Conservation (phyloP, 2,329 filamentous ascomycete genomes). For the Magnaporthales sp. region DNA sequence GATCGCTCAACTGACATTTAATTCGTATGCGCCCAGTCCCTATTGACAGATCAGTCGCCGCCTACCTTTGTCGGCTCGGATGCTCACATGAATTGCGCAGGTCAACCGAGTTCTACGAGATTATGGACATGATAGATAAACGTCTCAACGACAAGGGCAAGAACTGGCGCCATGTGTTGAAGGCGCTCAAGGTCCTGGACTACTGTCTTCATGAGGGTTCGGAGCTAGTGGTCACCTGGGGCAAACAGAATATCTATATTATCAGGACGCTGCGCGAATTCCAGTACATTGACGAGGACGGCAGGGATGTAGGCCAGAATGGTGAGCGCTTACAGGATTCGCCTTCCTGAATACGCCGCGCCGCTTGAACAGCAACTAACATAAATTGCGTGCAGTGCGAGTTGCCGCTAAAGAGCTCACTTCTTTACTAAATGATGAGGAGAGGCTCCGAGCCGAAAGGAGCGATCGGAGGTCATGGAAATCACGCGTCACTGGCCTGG, state of each 20-base stretch:
- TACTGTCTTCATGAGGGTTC: constrained; percentile 97
- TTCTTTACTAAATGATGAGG: constrained; percentile 84
- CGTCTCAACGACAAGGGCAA: constrained; percentile 98
- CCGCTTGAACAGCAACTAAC: constrained; percentile 7
- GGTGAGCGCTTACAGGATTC: constrained; percentile 46
- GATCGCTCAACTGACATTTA: constrained; percentile 95
- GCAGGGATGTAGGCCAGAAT: constrained; percentile 90
- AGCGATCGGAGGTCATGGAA: constrained; percentile 94
- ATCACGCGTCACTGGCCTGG: constrained; percentile 85
- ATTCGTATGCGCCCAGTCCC: constrained; percentile 59
- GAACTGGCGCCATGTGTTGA: constrained; percentile 97
- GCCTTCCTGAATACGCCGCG: background rate
- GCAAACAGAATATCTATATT: constrained; percentile 95
- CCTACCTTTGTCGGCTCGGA: background rate
- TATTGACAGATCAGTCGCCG: background rate
- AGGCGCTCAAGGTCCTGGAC: constrained; percentile 94
- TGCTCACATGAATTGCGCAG: constrained; percentile 32
- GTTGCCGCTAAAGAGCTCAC: constrained; percentile 95
- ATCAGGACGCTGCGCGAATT: constrained; percentile 98
- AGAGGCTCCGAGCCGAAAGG: constrained; percentile 80
- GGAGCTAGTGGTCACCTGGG: constrained; percentile 94
- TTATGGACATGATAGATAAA: constrained; percentile 99
- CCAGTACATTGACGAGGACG: constrained; percentile 92
- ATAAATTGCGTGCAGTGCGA: constrained; percentile 55
- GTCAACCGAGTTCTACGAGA: constrained; percentile 96